Conservation (phyloP, 345 rosid species). For the Erucastrum elatum region DNA sequence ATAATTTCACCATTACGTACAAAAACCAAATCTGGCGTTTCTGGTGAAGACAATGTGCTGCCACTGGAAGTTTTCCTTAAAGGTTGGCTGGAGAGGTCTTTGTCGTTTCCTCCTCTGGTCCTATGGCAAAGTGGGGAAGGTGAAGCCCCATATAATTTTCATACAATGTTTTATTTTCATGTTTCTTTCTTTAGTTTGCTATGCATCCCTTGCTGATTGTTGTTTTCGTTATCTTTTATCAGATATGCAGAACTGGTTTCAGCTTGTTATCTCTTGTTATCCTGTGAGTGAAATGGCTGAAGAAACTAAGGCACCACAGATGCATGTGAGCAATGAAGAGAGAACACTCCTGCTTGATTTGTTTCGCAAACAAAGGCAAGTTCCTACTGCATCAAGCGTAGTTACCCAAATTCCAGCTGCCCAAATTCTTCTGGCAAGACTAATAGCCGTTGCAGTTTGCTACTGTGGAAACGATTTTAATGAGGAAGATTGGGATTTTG, state of each 20-base stretch:
- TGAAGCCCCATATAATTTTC: slow-evolving; percentile 30
- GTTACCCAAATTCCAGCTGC: slow-evolving; percentile 53
- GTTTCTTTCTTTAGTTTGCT: slow-evolving; percentile 15
- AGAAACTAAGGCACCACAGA: slow-evolving; percentile 57
- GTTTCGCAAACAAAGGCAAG: slow-evolving; percentile 76
- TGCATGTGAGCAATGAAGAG: slow-evolving; percentile 59
- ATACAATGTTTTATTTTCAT: background rate
- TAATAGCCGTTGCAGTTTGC: slow-evolving; percentile 65
- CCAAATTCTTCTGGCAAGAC: slow-evolving; percentile 62
- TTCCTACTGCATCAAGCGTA: slow-evolving; percentile 39
- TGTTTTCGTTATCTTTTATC: slow-evolving; percentile 28
- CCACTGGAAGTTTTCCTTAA: slow-evolving; percentile 49
- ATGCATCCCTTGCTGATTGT: slow-evolving; percentile 22
- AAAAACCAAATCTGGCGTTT: slow-evolving; percentile 42
- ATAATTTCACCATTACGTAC: slow-evolving; percentile 52
- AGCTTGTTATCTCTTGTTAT: slow-evolving; percentile 79
- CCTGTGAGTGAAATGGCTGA: slow-evolving; percentile 50
- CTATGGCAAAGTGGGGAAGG: slow-evolving; percentile 66
- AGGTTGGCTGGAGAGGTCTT: slow-evolving; percentile 70
- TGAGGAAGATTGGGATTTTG: slow-evolving; percentile 87
- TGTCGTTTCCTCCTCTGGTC: slow-evolving; percentile 71
- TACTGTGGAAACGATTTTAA: slow-evolving; percentile 82
- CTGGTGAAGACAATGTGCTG: slow-evolving; percentile 32
- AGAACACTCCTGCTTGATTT: slow-evolving; percentile 63
- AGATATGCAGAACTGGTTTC: slow-evolving; percentile 92